Base-by-base conservation (phyloP, 371 early-diverging fungal species). In the Apophysomyces elegans region DNA sequence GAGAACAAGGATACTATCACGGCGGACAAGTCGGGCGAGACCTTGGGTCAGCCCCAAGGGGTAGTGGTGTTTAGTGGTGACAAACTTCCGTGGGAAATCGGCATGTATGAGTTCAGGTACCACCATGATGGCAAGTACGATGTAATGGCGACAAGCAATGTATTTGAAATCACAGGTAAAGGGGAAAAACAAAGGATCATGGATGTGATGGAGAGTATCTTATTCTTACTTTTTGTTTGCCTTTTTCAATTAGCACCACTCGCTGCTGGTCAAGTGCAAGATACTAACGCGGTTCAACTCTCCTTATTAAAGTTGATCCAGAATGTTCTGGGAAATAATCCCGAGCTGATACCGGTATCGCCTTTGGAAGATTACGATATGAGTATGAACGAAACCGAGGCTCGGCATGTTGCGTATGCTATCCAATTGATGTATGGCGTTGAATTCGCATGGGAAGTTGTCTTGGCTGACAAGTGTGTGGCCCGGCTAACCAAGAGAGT, bases 31-130 rank as follows among this genome's bases (percentile, higher is more conserved):
- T 2, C 32, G 32, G 32, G 32, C 32, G 36, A 59, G 2, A 21
- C 41, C 3, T 9, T 54, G 16, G 65, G 62, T n/a, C 69, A 60
- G 2, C 57, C 60, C 18, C 54, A 64, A 5, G 84, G 86, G 5
- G 45, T 39, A 9, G 66, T 84, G 6, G 59, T 81, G 18, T 90
- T 92, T 47, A 64, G 69, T 39, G 84, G 87, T 36, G 70, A 83
- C 8, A 74, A 84, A 14, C 44, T 93, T 56, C 93, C 93, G 0
- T 96, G 95, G 91, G 75, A 81, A 60, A 77, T 81, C 14, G 96
- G 96, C 8, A 83, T 79, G 0, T 96, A 90, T 64, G 95, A 95
- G 75, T 84, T 91, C 64, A 79, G 95, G 26, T 87, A 92, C 67
- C 96, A 96, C 74, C 88, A 88, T 59, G 89, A 91, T 64, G 87